Evolutionary conservation across 768 basidiomycete species (phyloP).

Genomic region (Mycena chlorophos): DNA sequence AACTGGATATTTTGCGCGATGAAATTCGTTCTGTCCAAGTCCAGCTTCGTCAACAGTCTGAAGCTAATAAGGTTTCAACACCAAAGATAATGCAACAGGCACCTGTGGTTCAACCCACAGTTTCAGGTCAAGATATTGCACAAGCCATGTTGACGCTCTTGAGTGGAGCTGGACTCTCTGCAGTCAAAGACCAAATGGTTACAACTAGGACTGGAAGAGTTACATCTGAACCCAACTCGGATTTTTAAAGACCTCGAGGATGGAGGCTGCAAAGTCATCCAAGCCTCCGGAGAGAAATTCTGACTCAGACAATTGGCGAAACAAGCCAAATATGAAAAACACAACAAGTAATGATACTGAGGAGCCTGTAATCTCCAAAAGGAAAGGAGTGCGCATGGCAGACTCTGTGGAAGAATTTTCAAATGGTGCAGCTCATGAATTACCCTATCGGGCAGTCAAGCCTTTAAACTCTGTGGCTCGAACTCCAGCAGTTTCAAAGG

Average conservation of each 20-base stretch:
- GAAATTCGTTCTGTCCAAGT: no score
- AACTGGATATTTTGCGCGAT: no score
- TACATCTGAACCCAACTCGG: background rate
- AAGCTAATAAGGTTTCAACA: no score
- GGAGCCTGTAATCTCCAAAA: background rate
- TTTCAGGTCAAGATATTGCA: no score
- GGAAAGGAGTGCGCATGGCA: background rate
- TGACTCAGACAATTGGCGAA: background rate
- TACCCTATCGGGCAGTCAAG: background rate
- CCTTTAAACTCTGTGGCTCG: background rate
- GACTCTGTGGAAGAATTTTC: background rate
- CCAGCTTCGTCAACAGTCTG: no score
- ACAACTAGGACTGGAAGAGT: background rate
- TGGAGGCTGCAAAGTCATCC: background rate
- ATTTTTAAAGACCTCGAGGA: background rate
- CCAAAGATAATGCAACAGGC: no score
- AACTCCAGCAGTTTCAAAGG: background rate
- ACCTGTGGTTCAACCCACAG: no score
- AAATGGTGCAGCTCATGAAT: background rate
- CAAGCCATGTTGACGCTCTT: no score
- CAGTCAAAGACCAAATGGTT: background rate
- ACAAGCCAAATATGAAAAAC: background rate
- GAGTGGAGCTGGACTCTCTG: no score
- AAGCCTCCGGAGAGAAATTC: background rate
- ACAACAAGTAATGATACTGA: background rate